Evolutionary conservation across 345 rosid genomes (phyloP).

Genomic region (Hibiscus tridactylites): DNA sequence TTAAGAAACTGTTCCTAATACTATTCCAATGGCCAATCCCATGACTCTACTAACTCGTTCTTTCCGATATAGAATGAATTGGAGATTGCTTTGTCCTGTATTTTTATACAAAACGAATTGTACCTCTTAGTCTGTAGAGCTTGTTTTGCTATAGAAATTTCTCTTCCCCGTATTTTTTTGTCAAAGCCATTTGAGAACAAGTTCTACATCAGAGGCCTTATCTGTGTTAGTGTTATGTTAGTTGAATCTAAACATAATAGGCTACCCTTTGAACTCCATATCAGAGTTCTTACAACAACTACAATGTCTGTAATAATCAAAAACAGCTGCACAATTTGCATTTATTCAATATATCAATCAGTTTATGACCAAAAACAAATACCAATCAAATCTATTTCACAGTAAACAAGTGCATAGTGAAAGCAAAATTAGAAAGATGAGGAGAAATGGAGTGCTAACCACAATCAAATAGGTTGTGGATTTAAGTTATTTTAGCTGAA

Average conservation of each 20-base stretch:
- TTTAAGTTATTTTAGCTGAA: too few species aligned
- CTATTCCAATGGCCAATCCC: too few species aligned
- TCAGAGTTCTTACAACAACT: too few species aligned
- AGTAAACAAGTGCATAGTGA: neutral
- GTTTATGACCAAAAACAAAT: neutral
- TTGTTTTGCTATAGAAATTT: neutral
- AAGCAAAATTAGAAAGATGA: neutral
- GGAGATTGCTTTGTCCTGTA: neutral
- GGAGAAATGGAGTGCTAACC: constrained; percentile 2
- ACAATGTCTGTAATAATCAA: too few species aligned
- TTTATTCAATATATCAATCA: neutral
- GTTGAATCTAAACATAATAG: neutral
- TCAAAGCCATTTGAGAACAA: neutral
- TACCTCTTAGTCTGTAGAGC: neutral
- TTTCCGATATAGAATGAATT: neutral
- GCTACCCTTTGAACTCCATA: neutral
- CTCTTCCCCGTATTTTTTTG: neutral
- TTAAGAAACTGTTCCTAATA: neutral
- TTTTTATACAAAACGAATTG: neutral
- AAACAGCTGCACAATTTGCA: neutral
- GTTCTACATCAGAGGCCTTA: neutral
- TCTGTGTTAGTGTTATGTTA: neutral
- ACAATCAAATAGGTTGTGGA: constrained; percentile 13
- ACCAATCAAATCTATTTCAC: neutral
- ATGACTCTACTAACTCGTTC: neutral